These are phyloP conservation scores for Fusarium chuoi DNA, from an alignment of 2,329 filamentous ascomycete species.

Conservation along the genomic window DNA sequence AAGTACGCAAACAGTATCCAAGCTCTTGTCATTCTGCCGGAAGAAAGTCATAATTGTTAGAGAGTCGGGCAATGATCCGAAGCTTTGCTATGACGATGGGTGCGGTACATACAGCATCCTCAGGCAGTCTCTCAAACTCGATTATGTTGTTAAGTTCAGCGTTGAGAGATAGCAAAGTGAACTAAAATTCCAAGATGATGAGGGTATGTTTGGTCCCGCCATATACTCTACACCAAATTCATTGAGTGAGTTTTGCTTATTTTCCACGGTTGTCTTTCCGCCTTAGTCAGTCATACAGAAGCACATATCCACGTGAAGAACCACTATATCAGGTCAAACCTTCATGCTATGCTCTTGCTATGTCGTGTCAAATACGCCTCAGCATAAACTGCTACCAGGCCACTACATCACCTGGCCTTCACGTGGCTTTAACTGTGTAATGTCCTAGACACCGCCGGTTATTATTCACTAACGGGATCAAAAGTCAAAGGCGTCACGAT, in stretches of 20 bases:
- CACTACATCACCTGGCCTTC: neutral
- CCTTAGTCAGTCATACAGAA: fast-evolving
- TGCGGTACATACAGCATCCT: neutral
- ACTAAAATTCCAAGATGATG: neutral
- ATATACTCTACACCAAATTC: neutral
- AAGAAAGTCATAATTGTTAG: neutral
- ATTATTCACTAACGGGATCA: neutral
- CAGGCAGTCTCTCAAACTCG: neutral
- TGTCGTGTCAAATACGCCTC: neutral
- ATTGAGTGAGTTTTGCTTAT: neutral
- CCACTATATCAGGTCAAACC: neutral
- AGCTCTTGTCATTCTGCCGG: too few relatives aligned
- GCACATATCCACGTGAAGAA: neutral
- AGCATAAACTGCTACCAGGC: neutral
- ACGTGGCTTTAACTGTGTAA: neutral
- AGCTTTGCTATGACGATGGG: neutral
- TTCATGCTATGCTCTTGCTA: neutral
- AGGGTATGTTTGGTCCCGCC: neutral
- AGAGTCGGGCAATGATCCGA: neutral
- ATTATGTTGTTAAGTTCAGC: fast-evolving
- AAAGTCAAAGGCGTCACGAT: neutral
- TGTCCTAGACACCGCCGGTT: fast-evolving
- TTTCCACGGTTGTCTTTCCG: fast-evolving
- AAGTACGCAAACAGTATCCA: too few relatives aligned
- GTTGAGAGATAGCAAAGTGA: fast-evolving